phyloP scores from a whole-genome alignment of 805 yeast genomes.

The Kuraishia cidri region DNA sequence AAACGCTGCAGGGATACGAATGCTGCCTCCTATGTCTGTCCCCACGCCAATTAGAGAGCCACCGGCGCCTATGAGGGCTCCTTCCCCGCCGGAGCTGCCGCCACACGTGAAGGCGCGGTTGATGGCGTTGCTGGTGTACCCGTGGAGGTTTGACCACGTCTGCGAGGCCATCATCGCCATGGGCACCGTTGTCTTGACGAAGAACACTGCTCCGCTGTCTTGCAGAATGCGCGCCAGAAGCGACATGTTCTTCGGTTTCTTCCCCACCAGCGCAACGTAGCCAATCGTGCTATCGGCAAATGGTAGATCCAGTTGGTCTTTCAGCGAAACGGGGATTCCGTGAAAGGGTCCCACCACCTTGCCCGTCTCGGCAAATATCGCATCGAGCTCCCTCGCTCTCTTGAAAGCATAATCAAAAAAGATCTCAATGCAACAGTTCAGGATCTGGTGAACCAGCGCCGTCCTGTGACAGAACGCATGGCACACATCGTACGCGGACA shows the following conservation, averaged over 20 bases:
- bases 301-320: conserved; percentile 31
- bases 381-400: conserved; percentile 44
- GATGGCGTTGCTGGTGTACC: conserved; percentile 36
- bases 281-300: conserved; percentile 28
- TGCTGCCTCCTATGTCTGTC: conserved; percentile 90
- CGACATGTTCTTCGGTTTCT: conserved; percentile 26
- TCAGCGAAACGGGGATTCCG: conserved; percentile 51
- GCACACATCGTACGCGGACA: conserved; percentile 33
- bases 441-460: conserved; percentile 41
- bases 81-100: conserved; percentile 88
- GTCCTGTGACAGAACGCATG: conserved; percentile 48
- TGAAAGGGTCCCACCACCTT: conserved; percentile 49
- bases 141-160: conserved; percentile 19
- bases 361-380: conserved; percentile 32
- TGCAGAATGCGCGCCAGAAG: conserved; percentile 22
- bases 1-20: conserved; percentile 76
- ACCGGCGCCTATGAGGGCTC: conserved; percentile 35
- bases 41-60: conserved; percentile 49
- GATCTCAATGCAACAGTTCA: conserved; percentile 26
- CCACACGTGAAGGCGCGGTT: conserved; percentile 19
- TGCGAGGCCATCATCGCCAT: conserved; percentile 11
- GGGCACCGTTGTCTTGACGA: conserved; percentile 42
- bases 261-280: conserved; percentile 24
- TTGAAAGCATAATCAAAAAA: conserved; percentile 48
- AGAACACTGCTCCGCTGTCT: conserved; percentile 37